Percentiles rank a stretch among this genome's conserved stretches.
phyloP scores from a whole-genome alignment of 2,329 filamentous ascomycete genomes.

The Monilinia vaccinii-corymbosi region DNA sequence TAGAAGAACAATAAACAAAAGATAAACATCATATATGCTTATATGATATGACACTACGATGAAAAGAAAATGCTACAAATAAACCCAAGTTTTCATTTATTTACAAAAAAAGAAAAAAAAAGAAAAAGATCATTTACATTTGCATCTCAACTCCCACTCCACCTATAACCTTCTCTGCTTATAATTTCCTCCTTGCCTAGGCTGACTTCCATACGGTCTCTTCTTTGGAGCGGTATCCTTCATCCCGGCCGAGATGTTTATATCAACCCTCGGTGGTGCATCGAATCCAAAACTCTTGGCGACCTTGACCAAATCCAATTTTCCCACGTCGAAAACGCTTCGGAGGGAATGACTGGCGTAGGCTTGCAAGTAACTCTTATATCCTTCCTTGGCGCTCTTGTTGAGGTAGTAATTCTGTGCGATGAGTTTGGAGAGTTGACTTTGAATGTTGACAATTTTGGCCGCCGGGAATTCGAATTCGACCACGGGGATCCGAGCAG shows the following conservation, averaged over 20 bases:
- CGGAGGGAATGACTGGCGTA: slow-evolving; percentile 81
- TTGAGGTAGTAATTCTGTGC: slow-evolving; percentile 95
- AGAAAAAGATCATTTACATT: no score
- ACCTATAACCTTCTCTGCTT: slow-evolving; percentile 23
- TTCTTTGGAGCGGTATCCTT: slow-evolving; percentile 62
- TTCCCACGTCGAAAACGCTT: slow-evolving; percentile 77
- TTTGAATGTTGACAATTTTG: slow-evolving; percentile 85
- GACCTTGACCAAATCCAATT: slow-evolving; percentile 73
- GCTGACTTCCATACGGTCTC: slow-evolving; percentile 71
- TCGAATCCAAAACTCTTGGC: slow-evolving; percentile 77
- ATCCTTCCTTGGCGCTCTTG: slow-evolving; percentile 70
- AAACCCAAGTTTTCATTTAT: no score
- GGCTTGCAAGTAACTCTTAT: slow-evolving; percentile 86
- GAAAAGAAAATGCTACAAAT: no score
- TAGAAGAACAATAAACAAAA: no score
- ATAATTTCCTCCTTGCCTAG: slow-evolving; percentile 42
- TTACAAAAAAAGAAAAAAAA: no score
- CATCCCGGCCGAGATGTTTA: slow-evolving; percentile 69
- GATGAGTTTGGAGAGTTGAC: slow-evolving; percentile 90
- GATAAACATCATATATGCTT: no score
- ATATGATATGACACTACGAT: no score
- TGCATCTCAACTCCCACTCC: no score
- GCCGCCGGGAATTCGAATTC: slow-evolving; percentile 92
- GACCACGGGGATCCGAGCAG: slow-evolving; percentile 83
- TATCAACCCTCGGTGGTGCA: slow-evolving; percentile 69